Percentiles rank a stretch among this genome's conserved stretches.
Conservation (phyloP, 768 basidiomycete genomes). For the Boletus pseudopeckii region DNA sequence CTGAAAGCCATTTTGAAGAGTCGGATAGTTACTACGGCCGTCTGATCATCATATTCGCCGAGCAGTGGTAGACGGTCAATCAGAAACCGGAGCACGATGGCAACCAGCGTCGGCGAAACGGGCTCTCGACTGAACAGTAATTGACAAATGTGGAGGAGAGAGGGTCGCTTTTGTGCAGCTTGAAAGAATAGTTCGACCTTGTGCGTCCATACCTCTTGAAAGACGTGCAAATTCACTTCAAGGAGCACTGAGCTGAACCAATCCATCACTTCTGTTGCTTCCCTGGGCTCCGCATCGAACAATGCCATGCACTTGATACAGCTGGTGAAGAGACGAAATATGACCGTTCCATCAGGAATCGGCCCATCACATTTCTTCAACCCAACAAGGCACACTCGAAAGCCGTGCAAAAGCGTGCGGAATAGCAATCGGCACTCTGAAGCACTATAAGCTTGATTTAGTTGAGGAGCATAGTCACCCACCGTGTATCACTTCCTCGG, state of each 20-base stretch:
- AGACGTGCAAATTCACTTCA: conserved; percentile 86
- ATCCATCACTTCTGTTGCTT: conserved; percentile 79
- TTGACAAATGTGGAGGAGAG: conserved; percentile 83
- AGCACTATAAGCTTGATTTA: conserved; percentile 1
- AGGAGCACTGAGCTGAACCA: conserved; percentile 69
- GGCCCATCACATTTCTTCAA: conserved; percentile 79
- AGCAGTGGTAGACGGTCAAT: conserved; percentile 77
- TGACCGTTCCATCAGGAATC: conserved; percentile 78
- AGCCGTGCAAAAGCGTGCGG: conserved; percentile 84
- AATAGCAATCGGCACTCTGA: conserved; percentile 84
- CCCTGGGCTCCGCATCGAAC: conserved; percentile 68
- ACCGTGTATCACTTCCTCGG: conserved; percentile 82
- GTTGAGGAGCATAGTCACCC: conserved; percentile 19
- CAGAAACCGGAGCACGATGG: conserved; percentile 85
- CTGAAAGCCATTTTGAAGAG: conserved; percentile 95
- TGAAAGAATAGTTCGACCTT: conserved; percentile 91
- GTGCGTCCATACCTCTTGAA: conserved; percentile 94
- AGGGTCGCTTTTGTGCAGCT: conserved; percentile 68
- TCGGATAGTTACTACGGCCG: conserved; percentile 80
- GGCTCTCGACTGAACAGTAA: conserved; percentile 74
- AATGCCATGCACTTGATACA: conserved; percentile 81
- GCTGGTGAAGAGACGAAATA: conserved; percentile 84
- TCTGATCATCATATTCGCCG: conserved; percentile 80
- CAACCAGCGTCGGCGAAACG: conserved; percentile 77
- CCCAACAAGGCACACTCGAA: conserved; percentile 72